These are phyloP conservation scores for Aquanectria penicillioides DNA, from an alignment of 2,329 filamentous ascomycete species.

Conservation along the genomic window DNA sequence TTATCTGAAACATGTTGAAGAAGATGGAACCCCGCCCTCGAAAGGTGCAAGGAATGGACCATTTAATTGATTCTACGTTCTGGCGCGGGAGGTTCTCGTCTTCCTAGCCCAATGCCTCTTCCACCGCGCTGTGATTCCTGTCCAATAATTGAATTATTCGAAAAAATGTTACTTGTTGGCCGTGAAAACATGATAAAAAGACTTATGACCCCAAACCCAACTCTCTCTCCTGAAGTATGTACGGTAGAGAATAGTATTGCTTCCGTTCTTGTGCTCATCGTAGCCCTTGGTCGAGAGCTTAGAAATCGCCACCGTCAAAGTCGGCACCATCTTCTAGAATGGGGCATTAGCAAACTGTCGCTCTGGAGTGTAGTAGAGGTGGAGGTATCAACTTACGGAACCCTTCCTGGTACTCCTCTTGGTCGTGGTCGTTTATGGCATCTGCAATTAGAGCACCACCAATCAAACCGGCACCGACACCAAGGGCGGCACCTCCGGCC, in stretches of 20 bases:
- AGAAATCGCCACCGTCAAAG: conserved; percentile 38
- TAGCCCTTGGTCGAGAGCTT: neutral
- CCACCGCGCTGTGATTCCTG: neutral
- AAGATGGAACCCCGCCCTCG: too few relatives aligned
- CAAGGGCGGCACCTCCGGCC: conserved; percentile 78
- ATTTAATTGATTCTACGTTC: conserved; percentile 7
- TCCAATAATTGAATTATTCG: neutral
- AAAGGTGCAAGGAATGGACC: neutral
- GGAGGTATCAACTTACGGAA: conserved; percentile 45
- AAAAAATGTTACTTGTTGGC: conserved; percentile 1
- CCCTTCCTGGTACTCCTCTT: conserved; percentile 64
- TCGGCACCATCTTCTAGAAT: conserved; percentile 44
- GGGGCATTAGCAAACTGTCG: conserved; percentile 28
- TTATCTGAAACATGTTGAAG: too few relatives aligned
- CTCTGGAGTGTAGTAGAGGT: neutral
- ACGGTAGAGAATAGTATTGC: conserved; percentile 9
- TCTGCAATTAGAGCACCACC: conserved; percentile 79
- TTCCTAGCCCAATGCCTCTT: neutral
- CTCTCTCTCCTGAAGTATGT: conserved; percentile 16
- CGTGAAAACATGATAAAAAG: conserved; percentile 18
- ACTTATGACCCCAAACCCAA: neutral
- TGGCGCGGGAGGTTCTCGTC: neutral
- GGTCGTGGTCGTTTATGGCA: conserved; percentile 70
- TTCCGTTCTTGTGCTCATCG: neutral
- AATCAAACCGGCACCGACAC: conserved; percentile 82